Base-by-base conservation (phyloP, 306 rosid species). In the Dalbergia cultrata region DNA sequence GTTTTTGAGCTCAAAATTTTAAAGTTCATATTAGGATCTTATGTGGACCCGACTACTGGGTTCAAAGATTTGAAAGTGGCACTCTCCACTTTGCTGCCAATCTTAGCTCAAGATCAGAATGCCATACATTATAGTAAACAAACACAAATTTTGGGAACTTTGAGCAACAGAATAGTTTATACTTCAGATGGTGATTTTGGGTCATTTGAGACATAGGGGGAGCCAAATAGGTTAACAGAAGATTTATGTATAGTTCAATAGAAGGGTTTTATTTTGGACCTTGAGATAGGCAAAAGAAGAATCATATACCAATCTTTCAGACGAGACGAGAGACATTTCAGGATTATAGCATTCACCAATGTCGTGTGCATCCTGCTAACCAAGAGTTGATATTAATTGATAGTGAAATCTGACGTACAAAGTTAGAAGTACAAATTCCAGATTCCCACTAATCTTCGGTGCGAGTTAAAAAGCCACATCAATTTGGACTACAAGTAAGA, bases 181-280 rank as follows among this genome's bases (percentile, higher is more conserved):
- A 22, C 33, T 45, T 43, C 9, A 59, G 5, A 21, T 60, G 69
- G 57, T 74, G 8, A 33, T 10, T 77, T 64, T 26, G 47, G 68
- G 59, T 19, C 11, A 71, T 9, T 18, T 49, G 57, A 37, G 70
- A 50, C 31, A 70, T 33, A 5, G 21, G 18, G 14, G 52, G 14
- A 26, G 70, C 18, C 61, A 58, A 58, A 43, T 43, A 57, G 8
- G 52, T 31, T 44, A 5, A 12, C 10, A 26, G 61, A 65, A 37
- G 39, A n/a, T 14, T 52, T 70, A 26, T 45, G 2, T 43, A 34
- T 61, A 35, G 22, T 6, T 12, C 21, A 43, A 43, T 47, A 33
- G 60, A 61, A 61, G 43, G 45, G 35, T 75, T 75, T 31, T 39
- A 37, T 16, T 72, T 72, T 72, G 47, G 45, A 54, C 22, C 35